Evolutionary conservation across 148 eudicot species (phyloP), one percentile per base, ranked within the genome.

Genomic region (Camellia granthamiana): DNA sequence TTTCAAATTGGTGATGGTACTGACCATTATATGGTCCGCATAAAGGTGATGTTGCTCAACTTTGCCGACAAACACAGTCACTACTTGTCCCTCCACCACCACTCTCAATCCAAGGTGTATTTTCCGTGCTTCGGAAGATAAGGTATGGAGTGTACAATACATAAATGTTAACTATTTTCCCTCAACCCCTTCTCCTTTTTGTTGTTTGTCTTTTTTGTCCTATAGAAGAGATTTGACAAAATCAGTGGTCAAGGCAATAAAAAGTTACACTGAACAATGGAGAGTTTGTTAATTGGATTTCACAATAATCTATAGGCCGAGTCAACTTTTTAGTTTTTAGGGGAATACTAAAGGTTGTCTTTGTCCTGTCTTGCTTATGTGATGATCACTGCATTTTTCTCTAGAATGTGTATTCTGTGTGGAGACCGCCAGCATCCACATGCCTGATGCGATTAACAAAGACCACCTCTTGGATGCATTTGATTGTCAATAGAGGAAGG

Each of bases 21-120:
- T 81, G 51, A 81, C 61, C 63, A 77, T 30, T 79, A 18, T 76
- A 64, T 69, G 12, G 38, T 30, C 56, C 76, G 75, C 75, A 69
- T 81, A 46, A 78, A 97, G 98, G 99, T 79, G 97, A 97, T 85
- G 99, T 97, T 88, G 99, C 99, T 69, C 97, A 92, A 86, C 93
- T 90, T 80, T 97, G 97, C 87, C 94, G 95, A 56, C 97, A 91
- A 85, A 92, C 92, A 61, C 98, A 97, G 71, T 88, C 98, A 74
- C 85, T 91, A 74, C 92, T 97, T 69, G 84, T 89, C 66, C 91
- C 99, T 85, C 99, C 93, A 61, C 78, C 93, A 41, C 92, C 92
- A 14, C 98, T 94, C 74, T 86, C 95, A 81, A 90, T 97, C 62
- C 88, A 85, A 85, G 94, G 94, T 86, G 95, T 97, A 72, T 94